Conservation (phyloP, 768 basidiomycete species). For the Udeniomyces megalosporus region DNA sequence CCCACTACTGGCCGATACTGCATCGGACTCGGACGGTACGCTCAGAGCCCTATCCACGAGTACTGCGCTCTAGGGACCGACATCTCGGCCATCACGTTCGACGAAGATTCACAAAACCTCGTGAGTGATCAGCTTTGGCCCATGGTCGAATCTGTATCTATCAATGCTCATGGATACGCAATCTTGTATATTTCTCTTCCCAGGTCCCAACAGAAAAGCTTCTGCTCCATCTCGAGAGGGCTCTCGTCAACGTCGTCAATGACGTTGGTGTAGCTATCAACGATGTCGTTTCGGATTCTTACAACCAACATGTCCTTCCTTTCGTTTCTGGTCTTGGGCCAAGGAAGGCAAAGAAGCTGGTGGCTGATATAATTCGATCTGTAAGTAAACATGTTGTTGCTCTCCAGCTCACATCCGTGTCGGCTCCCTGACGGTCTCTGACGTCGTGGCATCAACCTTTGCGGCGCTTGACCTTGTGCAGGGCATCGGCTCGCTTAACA, state of each 20-base stretch:
- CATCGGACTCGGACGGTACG: conserved; percentile 78
- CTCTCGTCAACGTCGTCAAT: conserved; percentile 77
- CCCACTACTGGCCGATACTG: conserved; percentile 75
- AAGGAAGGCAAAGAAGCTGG: conserved; percentile 69
- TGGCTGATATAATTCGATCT: conserved; percentile 52
- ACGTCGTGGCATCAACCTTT: too few relatives aligned
- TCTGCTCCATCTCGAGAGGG: conserved; percentile 60
- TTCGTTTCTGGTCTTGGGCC: conserved; percentile 89
- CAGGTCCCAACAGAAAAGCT: conserved; percentile 80
- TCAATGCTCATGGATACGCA: not conserved
- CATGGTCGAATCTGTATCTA: too few relatives aligned
- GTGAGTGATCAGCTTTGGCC: conserved; percentile 33
- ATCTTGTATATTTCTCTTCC: not conserved
- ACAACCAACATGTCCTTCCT: conserved; percentile 74
- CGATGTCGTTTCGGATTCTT: conserved; percentile 68
- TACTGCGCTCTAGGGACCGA: conserved; percentile 77
- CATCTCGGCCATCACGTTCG: conserved; percentile 64
- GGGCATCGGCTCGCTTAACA: conserved; percentile 47
- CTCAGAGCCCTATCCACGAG: conserved; percentile 86
- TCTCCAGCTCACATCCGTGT: not conserved
- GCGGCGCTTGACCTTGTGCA: not conserved
- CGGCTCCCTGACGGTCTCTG: too few relatives aligned
- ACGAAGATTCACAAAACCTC: conserved; percentile 71
- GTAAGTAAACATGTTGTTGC: conserved; percentile 35
- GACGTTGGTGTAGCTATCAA: conserved; percentile 94